Conservation (phyloP, 495 filamentous ascomycete genomes). For the Immersiella caudata region DNA sequence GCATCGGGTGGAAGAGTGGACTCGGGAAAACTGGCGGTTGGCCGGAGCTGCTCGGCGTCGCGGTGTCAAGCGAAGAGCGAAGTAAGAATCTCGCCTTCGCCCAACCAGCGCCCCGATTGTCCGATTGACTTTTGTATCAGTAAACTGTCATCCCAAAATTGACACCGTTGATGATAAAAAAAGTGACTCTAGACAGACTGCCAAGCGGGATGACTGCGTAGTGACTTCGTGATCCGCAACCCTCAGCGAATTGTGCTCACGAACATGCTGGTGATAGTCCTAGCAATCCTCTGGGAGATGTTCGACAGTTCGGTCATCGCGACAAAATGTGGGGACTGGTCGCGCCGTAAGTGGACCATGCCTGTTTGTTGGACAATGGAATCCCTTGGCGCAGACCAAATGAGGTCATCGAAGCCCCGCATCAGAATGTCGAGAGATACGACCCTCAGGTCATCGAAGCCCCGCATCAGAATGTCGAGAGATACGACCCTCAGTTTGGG, state of each 20-base stretch:
- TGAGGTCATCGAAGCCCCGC: constrained; percentile 1
- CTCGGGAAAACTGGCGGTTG: not conserved
- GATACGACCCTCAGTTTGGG: too few relatives aligned
- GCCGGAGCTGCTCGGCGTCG: constrained; percentile 9
- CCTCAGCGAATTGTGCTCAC: too few relatives aligned
- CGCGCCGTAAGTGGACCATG: not conserved
- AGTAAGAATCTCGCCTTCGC: constrained; percentile 1
- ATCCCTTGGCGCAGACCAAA: not conserved
- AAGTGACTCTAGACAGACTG: too few relatives aligned
- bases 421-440: not conserved
- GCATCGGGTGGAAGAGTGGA: not conserved
- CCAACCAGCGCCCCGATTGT: not conserved
- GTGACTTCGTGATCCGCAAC: too few relatives aligned
- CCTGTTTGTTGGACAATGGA: constrained; percentile 4
- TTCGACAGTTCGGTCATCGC: too few relatives aligned
- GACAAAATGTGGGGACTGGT: too few relatives aligned
- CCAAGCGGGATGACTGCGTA: too few relatives aligned
- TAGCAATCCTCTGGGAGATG: too few relatives aligned
- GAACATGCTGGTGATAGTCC: too few relatives aligned
- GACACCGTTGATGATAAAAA: too few relatives aligned
- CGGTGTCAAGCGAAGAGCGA: constrained; percentile 17
- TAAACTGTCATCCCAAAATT: not conserved
- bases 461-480: not conserved
- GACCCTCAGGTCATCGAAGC: constrained; percentile 7
- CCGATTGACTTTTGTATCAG: not conserved